Percentiles rank a stretch among this genome's conserved stretches.
Conservation (phyloP, 148 eudicot genomes). For the Tetragonia tetragonoides region DNA sequence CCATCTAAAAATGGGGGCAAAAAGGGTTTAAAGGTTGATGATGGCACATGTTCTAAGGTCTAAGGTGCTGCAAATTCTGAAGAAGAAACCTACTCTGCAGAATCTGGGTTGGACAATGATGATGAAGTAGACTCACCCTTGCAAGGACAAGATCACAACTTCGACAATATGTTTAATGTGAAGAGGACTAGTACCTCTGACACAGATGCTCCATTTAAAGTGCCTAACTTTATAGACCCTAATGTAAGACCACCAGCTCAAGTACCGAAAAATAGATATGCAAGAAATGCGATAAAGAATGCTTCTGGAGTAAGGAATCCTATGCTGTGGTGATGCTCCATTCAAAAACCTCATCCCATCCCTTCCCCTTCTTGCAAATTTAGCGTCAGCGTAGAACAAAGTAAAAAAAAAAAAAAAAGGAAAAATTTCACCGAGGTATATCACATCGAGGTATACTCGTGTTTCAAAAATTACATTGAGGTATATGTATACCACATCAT, state of each 20-base stretch:
- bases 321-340: too few relatives aligned
- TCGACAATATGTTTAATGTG: conserved; percentile 23
- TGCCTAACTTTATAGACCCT: conserved; percentile 20
- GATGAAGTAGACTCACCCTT: conserved; percentile 21
- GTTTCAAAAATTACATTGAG: too few relatives aligned
- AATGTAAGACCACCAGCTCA: conserved; percentile 16
- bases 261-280: conserved; percentile 44
- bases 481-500: too few relatives aligned
- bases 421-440: too few relatives aligned
- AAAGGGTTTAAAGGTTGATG: conserved; percentile 30
- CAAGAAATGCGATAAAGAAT: conserved; percentile 23
- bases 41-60: conserved; percentile 14
- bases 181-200: conserved; percentile 1
- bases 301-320: conserved; percentile 20
- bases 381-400: too few relatives aligned
- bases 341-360: too few relatives aligned
- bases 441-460: too few relatives aligned
- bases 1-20: conserved; percentile 61
- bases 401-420: too few relatives aligned
- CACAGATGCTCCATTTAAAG: conserved; percentile 8
- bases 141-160: conserved; percentile 19
- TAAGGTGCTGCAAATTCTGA: conserved; percentile 18
- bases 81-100: conserved; percentile 19
- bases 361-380: too few relatives aligned
- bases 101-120: conserved; percentile 29